Percentiles rank a stretch among this genome's conserved stretches.
These are phyloP conservation scores for Mrakia blollopis DNA, from an alignment of 768 basidiomycete genomes.

Conservation along the genomic window DNA sequence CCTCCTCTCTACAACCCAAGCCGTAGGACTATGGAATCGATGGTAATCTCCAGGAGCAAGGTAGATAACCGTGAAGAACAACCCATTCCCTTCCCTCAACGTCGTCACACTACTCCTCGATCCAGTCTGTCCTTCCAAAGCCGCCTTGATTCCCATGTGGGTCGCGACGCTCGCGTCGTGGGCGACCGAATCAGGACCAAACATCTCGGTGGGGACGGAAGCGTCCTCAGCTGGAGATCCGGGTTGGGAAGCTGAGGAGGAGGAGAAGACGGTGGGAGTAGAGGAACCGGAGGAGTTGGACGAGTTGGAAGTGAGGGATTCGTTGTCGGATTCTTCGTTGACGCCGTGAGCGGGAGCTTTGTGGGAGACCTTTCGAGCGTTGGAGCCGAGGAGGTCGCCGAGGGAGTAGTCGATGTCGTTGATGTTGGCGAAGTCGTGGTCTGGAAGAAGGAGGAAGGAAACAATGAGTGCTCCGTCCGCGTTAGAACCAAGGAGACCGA, in stretches of 20 bases:
- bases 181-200: slow-evolving; percentile 49
- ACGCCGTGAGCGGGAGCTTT: slow-evolving; percentile 21
- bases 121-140: slow-evolving; percentile 21
- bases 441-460: slow-evolving; percentile 47
- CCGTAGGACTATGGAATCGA: slow-evolving; percentile 89
- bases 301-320: slow-evolving; percentile 13
- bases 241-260: slow-evolving; percentile 2
- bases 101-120: slow-evolving; percentile 50
- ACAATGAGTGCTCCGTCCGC: background rate
- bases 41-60: slow-evolving; percentile 98
- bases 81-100: slow-evolving; percentile 68
- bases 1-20: slow-evolving; percentile 95
- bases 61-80: slow-evolving; percentile 93
- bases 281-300: slow-evolving; percentile 20
- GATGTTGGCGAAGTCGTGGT: slow-evolving; percentile 88
- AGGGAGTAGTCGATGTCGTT: slow-evolving; percentile 96
- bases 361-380: slow-evolving; percentile 21
- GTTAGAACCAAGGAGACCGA: background rate
- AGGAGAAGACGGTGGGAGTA: slow-evolving; percentile 15
- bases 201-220: slow-evolving; percentile 15
- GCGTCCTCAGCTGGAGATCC: slow-evolving; percentile 25
- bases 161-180: slow-evolving; percentile 68
- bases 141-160: slow-evolving; percentile 56
- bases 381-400: slow-evolving; percentile 71
- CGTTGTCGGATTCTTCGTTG: slow-evolving; percentile 5